Evolutionary conservation across 768 basidiomycete genomes (phyloP).

Genomic region (Hygrocybe coccinea): DNA sequence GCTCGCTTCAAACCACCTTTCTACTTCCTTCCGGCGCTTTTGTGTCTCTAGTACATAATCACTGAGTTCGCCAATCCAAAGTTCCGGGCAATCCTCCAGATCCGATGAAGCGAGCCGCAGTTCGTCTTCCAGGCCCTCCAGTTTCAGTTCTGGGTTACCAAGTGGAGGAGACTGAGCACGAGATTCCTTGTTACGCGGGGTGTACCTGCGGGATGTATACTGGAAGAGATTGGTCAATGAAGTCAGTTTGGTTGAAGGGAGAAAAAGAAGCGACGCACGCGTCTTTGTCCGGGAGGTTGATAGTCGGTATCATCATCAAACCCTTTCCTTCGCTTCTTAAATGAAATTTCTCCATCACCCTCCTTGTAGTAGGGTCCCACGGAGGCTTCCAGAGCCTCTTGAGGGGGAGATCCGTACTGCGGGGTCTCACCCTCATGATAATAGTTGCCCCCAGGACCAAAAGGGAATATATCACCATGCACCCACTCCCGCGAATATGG

Average conservation of each 20-base stretch:
- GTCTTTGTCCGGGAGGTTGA: slow-evolving; percentile 42
- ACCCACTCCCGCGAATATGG: slow-evolving; percentile 11
- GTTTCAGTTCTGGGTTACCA: slow-evolving; percentile 24
- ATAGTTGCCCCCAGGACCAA: slow-evolving; percentile 3
- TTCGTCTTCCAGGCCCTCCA: slow-evolving; percentile 36
- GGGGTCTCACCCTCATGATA: slow-evolving; percentile 16
- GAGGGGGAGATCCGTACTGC: slow-evolving; percentile 35
- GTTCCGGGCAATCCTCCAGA: slow-evolving; percentile 73
- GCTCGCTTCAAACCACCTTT: slow-evolving; percentile 67
- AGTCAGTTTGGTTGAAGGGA: neutral
- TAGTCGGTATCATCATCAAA: slow-evolving; percentile 54
- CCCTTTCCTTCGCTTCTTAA: slow-evolving; percentile 49
- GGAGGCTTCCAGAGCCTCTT: slow-evolving; percentile 26
- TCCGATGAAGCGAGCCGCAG: slow-evolving; percentile 62
- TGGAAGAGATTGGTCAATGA: slow-evolving; percentile 11
- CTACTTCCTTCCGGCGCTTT: slow-evolving; percentile 67
- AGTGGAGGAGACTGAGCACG: slow-evolving; percentile 27
- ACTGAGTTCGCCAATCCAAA: slow-evolving; percentile 68
- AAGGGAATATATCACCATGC: slow-evolving; percentile 3
- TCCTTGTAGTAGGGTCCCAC: slow-evolving; percentile 11
- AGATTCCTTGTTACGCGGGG: slow-evolving; percentile 34
- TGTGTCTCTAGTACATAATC: slow-evolving; percentile 69
- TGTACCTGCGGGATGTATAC: slow-evolving; percentile 42
- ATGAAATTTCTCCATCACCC: slow-evolving; percentile 22
- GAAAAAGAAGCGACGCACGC: slow-evolving; percentile 42